Evolutionary conservation across 495 filamentous ascomycete species (phyloP).

Genomic region (Aspergillus bertholletiae): DNA sequence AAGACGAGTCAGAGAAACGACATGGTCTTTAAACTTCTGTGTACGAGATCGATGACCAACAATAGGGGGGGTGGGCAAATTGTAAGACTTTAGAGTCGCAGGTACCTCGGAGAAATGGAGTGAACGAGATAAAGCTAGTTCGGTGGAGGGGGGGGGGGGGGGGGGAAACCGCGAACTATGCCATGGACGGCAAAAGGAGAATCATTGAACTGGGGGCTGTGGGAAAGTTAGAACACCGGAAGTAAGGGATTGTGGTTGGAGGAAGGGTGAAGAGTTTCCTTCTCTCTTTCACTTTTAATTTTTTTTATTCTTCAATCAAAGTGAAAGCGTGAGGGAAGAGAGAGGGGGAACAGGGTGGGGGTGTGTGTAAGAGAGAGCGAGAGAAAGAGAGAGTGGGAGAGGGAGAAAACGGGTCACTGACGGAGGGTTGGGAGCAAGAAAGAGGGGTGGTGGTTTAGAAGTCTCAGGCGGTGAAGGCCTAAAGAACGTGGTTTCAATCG

Average conservation of each 20-base stretch:
- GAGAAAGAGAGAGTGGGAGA: constrained; percentile 21
- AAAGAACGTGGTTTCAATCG: not conserved
- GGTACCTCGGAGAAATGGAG: constrained; percentile 20
- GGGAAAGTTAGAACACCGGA: not conserved
- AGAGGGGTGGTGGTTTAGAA: not conserved
- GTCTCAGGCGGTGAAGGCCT: constrained; percentile 7
- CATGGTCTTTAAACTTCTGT: not conserved
- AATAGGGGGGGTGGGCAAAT: not conserved
- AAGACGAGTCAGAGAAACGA: not conserved
- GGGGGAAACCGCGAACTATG: constrained; percentile 9
- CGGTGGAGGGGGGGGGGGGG: constrained; percentile 2
- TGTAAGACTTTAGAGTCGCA: not conserved
- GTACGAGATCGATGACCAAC: constrained; percentile 3
- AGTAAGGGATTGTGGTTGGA: not conserved
- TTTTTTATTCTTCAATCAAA: not conserved
- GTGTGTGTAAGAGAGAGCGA: constrained; percentile 24
- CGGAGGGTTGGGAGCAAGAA: constrained; percentile 19
- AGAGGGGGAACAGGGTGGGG: constrained; percentile 16
- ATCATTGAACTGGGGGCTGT: not conserved
- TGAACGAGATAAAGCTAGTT: constrained; percentile 7
- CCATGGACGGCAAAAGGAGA: constrained; percentile 17
- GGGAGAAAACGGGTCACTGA: constrained; percentile 20
- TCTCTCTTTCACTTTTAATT: too few species aligned
- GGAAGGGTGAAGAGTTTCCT: too few species aligned
- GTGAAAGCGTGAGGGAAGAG: too few species aligned